Base-by-base conservation (phyloP, 2,329 filamentous ascomycete species). In the Curvularia verruculosa region DNA sequence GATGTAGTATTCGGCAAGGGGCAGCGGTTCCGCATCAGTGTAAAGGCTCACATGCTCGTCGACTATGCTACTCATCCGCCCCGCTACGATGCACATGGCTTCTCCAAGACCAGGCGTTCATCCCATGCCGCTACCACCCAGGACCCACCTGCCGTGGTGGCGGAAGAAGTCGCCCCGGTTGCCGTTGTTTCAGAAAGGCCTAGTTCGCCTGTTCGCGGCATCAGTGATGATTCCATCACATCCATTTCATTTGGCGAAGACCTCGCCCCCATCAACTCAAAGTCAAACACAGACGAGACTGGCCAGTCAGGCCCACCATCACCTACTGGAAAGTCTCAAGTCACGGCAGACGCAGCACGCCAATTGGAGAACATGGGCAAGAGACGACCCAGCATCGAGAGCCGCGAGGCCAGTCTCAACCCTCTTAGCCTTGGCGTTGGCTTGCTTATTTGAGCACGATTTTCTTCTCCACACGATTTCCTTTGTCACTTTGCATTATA, bases 1-100 rank as follows among this genome's bases (percentile, higher is more conserved):
- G 78, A 81, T 54, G 73, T 82, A n/a, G 69, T 82, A 6, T 78
- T 80, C 59, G 67, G 59, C 49, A 66, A 75, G 28, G 79, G 79
- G 44, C 70, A 72, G 49, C 78, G 80, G 40, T 67, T 80, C 60
- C 77, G 76, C 49, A 77, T 82, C 67, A 79, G 80, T 57, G 73
- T 75, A 58, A 76, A 74, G 28, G 75, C 77, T 58, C 74, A 78
- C 49, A 65, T 71, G n/a, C 70, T 82, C 5, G 73, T 78, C 40
- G 71, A 76, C 6, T 81, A 77, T 74, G 69, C 70, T 13, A 66
- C 78, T 2, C 72, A 76, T 45, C 79, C 80, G n/a, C 80, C 80
- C 3, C 74, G 73, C 43, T 82, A 82, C 70, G 76, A 76, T 23
- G 68, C 66, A 0, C 77, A 79, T 61, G 66, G 70, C 50, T 79